A percentile compares a stretch with the other conserved stretches of the same genome.
These are phyloP conservation scores for Microsporum ferrugineum DNA, from an alignment of 2,329 filamentous ascomycete genomes.

Conservation along the genomic window DNA sequence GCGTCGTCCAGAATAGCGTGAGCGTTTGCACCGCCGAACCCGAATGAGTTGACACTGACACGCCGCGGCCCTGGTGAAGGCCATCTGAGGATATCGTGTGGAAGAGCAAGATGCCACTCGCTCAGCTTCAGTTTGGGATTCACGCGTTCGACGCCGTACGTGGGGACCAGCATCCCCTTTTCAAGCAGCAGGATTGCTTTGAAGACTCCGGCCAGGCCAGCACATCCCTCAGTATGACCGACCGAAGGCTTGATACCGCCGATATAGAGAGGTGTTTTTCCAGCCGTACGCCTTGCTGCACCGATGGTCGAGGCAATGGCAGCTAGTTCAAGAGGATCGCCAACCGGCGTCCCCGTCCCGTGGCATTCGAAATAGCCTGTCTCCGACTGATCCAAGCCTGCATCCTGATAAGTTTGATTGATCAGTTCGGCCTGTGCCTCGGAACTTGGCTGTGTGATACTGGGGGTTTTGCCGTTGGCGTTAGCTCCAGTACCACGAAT, in stretches of 20 bases:
- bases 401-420: slow-evolving; percentile 21
- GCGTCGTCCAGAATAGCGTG: slow-evolving; percentile 19
- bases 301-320: slow-evolving; percentile 10
- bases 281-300: neutral
- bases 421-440: slow-evolving; percentile 23
- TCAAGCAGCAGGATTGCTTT: slow-evolving; percentile 21
- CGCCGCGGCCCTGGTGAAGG: slow-evolving; percentile 17
- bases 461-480: slow-evolving; percentile 20
- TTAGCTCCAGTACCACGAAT: slow-evolving; percentile 24
- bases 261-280: slow-evolving; percentile 5
- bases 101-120: slow-evolving; percentile 12
- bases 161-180: slow-evolving; percentile 20
- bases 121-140: slow-evolving; percentile 6
- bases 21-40: slow-evolving; percentile 23
- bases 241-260: slow-evolving; percentile 24
- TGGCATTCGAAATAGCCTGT: slow-evolving; percentile 10
- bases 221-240: slow-evolving; percentile 22
- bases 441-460: slow-evolving; percentile 16
- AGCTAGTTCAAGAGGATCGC: slow-evolving; percentile 19
- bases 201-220: slow-evolving; percentile 21
- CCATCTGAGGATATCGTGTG: slow-evolving; percentile 17
- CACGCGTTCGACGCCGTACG: slow-evolving; percentile 8
- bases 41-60: slow-evolving; percentile 26
- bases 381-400: slow-evolving; percentile 16
- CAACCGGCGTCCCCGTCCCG: slow-evolving; percentile 30